Evolutionary conservation across 495 filamentous ascomycete species (phyloP).

Genomic region (Tuber umbilicatum): DNA sequence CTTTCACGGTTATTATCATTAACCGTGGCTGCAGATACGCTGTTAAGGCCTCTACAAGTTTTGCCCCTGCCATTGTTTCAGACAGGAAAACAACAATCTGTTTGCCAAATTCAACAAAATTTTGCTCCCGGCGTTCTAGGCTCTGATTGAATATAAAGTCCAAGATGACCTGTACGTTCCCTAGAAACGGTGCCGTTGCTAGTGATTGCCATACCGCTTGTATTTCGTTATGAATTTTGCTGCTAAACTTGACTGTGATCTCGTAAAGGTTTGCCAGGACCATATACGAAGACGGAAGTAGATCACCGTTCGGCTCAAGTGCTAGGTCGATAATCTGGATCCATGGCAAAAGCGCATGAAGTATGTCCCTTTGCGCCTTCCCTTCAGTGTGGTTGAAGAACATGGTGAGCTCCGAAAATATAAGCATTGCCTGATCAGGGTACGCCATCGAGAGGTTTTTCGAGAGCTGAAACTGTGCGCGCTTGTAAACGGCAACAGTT

Average conservation of each 20-base stretch:
- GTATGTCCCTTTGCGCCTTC: slow-evolving; percentile 81
- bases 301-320: slow-evolving; percentile 87
- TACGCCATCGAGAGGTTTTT: slow-evolving; percentile 82
- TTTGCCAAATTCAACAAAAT: slow-evolving; percentile 94
- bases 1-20: slow-evolving; percentile 58
- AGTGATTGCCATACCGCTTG: slow-evolving; percentile 96
- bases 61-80: slow-evolving; percentile 80
- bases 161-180: slow-evolving; percentile 90
- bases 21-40: slow-evolving; percentile 46
- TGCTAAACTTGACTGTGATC: slow-evolving; percentile 87
- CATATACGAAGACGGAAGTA: slow-evolving; percentile 86
- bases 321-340: slow-evolving; percentile 89
- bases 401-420: slow-evolving; percentile 88
- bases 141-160: slow-evolving; percentile 94
- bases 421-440: slow-evolving; percentile 76
- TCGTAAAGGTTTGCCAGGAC: slow-evolving; percentile 92
- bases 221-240: slow-evolving; percentile 85
- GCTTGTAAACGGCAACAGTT: slow-evolving; percentile 94
- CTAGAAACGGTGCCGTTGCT: slow-evolving; percentile 83
- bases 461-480: slow-evolving; percentile 93
- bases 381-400: slow-evolving; percentile 81
- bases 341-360: slow-evolving; percentile 91
- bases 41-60: slow-evolving; percentile 82
- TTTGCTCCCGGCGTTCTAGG: slow-evolving; percentile 87
- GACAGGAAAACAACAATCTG: slow-evolving; percentile 95